These are phyloP conservation scores for Malus fusca DNA, from an alignment of 306 rosid genomes.

Conservation along the genomic window DNA sequence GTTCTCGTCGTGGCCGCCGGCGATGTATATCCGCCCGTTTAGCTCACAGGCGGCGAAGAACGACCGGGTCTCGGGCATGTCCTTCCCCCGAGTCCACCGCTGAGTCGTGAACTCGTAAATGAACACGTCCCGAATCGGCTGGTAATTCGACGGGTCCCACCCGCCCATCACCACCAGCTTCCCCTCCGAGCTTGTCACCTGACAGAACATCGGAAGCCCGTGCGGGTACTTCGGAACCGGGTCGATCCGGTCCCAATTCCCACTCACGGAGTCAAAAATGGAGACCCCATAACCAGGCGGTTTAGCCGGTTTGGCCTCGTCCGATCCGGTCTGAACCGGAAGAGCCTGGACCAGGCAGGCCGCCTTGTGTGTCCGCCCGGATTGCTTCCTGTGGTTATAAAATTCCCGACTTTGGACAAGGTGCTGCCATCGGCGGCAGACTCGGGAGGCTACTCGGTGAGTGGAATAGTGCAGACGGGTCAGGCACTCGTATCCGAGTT, in stretches of 20 bases:
- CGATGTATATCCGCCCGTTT: constrained; percentile 24
- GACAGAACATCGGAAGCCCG: constrained; percentile 47
- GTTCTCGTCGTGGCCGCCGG: constrained; percentile 54
- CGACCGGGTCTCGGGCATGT: constrained; percentile 39
- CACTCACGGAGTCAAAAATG: constrained; percentile 27
- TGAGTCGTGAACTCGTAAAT: constrained; percentile 39
- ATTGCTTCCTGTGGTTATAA: constrained; percentile 22
- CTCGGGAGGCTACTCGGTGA: constrained; percentile 39
- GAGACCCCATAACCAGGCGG: constrained; percentile 29
- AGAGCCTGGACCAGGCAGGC: constrained; percentile 37
- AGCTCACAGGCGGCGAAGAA: constrained; percentile 41
- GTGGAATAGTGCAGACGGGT: constrained; percentile 33
- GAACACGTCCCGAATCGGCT: constrained; percentile 38
- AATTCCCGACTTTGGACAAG: constrained; percentile 31
- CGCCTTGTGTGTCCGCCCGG: constrained; percentile 28
- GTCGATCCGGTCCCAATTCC: constrained; percentile 28
- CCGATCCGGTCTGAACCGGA: neutral
- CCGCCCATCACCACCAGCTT: constrained; percentile 55
- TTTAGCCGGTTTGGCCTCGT: constrained; percentile 14
- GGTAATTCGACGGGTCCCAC: constrained; percentile 47
- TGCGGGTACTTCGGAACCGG: constrained; percentile 42
- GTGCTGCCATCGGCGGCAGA: constrained; percentile 33
- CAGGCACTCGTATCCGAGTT: constrained; percentile 42
- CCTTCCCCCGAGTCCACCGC: constrained; percentile 30
- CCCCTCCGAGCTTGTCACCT: constrained; percentile 40